These are phyloP conservation scores for Adansonia madagascariensis DNA, from an alignment of 441 rosid species.

Conservation along the genomic window DNA sequence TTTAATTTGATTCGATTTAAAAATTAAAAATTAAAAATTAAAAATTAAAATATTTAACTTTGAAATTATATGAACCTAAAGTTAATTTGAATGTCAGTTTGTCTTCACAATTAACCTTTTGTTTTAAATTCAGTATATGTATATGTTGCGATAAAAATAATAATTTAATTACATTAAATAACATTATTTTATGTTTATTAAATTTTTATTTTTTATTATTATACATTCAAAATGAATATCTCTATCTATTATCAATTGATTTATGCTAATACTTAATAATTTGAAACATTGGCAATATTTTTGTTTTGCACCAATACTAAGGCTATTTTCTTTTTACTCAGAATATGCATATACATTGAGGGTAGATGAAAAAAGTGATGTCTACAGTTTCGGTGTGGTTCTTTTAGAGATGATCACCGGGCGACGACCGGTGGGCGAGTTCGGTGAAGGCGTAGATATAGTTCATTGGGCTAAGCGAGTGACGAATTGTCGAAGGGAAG, in stretches of 20 bases:
- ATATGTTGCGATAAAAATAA: no score
- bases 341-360: constrained; percentile 55
- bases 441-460: constrained; percentile 51
- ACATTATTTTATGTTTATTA: no score
- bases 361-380: constrained; percentile 58
- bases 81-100: background rate
- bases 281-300: background rate
- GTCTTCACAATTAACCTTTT: background rate
- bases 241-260: no score
- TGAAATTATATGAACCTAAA: no score
- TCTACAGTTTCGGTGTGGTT: constrained; percentile 56
- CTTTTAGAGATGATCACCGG: constrained; percentile 48
- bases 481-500: constrained; percentile 41
- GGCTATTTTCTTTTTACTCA: background rate
- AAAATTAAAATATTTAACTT: no score
- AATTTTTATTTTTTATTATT: no score
- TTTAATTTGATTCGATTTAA: no score
- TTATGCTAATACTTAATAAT: no score
- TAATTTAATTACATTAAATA: no score
- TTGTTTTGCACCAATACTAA: background rate
- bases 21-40: no score
- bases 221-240: no score
- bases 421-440: constrained; percentile 48
- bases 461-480: constrained; percentile 48
- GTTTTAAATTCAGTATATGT: no score